These are phyloP conservation scores for Sodiomyces alkalinus DNA, from an alignment of 2,329 filamentous ascomycete species.

Conservation along the genomic window DNA sequence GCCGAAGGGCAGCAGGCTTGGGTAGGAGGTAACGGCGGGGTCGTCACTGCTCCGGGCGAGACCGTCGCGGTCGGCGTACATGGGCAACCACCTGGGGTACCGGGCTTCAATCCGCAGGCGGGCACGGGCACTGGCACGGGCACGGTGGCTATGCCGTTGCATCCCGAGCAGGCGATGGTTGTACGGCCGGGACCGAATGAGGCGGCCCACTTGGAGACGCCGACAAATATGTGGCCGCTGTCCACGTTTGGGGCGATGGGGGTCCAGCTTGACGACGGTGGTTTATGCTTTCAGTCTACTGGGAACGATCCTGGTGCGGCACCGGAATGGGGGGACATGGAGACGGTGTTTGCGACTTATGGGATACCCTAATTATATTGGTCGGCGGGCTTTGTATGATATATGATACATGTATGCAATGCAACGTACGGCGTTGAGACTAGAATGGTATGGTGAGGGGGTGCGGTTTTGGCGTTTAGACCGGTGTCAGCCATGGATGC, in stretches of 20 bases:
- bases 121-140: too few relatives aligned
- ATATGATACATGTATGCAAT: too few relatives aligned
- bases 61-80: too few relatives aligned
- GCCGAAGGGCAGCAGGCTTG: too few relatives aligned
- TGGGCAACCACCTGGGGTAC: too few relatives aligned
- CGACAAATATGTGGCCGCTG: background rate
- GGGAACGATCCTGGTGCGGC: background rate
- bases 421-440: too few relatives aligned
- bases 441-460: too few relatives aligned
- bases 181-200: background rate
- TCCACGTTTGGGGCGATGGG: conserved; percentile 1
- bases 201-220: background rate
- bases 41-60: background rate
- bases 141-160: background rate
- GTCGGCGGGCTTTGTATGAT: too few relatives aligned
- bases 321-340: conserved; percentile 2
- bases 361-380: too few relatives aligned
- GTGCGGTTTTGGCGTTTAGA: too few relatives aligned
- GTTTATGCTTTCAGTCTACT: background rate
- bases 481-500: too few relatives aligned
- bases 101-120: too few relatives aligned
- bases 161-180: background rate
- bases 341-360: conserved; percentile 1
- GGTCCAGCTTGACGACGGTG: conserved; percentile 2
- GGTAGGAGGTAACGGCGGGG: background rate